These are phyloP conservation scores for Hygrophoropsis aurantiaca DNA, from an alignment of 768 basidiomycete genomes.

Conservation along the genomic window DNA sequence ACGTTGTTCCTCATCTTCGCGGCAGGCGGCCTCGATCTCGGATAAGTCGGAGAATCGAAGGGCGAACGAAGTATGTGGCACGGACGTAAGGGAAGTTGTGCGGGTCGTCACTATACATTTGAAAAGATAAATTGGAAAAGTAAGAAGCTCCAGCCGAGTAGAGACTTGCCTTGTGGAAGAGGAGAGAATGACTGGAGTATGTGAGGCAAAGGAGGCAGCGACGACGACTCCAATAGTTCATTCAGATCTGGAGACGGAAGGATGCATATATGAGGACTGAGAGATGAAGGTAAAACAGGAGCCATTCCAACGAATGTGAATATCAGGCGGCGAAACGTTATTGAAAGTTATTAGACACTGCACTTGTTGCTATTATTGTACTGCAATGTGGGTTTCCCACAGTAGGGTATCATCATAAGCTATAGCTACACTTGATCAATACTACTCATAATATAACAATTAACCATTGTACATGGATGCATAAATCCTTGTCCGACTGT, in stretches of 20 bases:
- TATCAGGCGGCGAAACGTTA: no score
- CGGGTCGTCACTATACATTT: constrained; percentile 67
- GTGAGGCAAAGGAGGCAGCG: constrained; percentile 67
- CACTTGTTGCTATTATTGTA: no score
- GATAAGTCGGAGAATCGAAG: constrained; percentile 76
- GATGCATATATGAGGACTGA: constrained; percentile 81
- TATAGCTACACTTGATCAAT: not conserved
- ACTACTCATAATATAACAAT: not conserved
- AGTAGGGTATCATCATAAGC: not conserved
- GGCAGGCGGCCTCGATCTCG: constrained; percentile 72
- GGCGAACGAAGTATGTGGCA: constrained; percentile 70
- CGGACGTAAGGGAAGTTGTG: constrained; percentile 68
- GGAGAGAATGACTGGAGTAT: constrained; percentile 86
- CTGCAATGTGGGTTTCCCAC: not conserved
- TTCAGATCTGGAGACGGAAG: constrained; percentile 69
- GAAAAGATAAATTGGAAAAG: constrained; percentile 5
- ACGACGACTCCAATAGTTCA: constrained; percentile 54
- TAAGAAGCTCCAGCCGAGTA: constrained; percentile 1
- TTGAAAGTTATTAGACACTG: no score
- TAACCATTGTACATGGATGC: no score
- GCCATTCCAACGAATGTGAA: constrained; percentile 38
- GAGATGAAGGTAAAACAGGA: constrained; percentile 62
- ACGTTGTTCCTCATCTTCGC: constrained; percentile 77
- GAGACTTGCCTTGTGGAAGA: constrained; percentile 67
- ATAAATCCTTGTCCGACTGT: no score